phyloP scores from a whole-genome alignment of 495 filamentous ascomycete species.

The Penicillium cataractarum region DNA sequence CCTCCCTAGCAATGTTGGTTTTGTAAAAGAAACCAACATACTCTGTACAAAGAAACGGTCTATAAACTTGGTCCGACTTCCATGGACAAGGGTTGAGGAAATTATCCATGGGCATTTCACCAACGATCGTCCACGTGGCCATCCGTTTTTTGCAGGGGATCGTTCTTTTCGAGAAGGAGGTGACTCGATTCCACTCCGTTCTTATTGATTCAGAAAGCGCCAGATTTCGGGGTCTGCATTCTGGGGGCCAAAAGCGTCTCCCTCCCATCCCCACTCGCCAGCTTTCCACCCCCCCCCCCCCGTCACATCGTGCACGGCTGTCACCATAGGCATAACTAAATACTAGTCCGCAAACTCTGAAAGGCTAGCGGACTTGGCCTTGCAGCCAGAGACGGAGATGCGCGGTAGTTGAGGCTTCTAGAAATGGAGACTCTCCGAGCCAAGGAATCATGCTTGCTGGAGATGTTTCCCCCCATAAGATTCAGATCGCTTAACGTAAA shows the following conservation, averaged over 20 bases:
- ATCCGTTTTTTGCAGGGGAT: background rate
- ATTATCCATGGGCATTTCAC: background rate
- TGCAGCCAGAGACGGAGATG: background rate
- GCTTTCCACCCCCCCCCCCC: background rate
- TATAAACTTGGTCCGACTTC: background rate
- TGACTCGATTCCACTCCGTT: background rate
- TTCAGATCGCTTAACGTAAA: background rate
- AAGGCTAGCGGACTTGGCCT: background rate
- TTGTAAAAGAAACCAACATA: conserved; percentile 4
- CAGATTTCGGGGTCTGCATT: background rate
- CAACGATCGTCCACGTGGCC: background rate
- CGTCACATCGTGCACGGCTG: background rate
- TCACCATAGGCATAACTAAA: background rate
- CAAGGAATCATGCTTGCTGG: background rate
- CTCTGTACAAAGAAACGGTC: background rate
- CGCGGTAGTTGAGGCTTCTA: conserved; percentile 1
- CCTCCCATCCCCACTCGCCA: background rate
- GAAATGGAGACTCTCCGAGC: background rate
- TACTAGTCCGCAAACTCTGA: background rate
- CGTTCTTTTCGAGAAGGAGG: background rate
- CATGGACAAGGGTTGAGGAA: background rate
- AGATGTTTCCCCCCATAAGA: background rate
- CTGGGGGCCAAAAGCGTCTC: background rate
- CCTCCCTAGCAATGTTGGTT: background rate
- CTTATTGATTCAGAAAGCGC: background rate